Conservation (phyloP, 1,284 basidiomycete genomes). For the Ustilago curta region DNA sequence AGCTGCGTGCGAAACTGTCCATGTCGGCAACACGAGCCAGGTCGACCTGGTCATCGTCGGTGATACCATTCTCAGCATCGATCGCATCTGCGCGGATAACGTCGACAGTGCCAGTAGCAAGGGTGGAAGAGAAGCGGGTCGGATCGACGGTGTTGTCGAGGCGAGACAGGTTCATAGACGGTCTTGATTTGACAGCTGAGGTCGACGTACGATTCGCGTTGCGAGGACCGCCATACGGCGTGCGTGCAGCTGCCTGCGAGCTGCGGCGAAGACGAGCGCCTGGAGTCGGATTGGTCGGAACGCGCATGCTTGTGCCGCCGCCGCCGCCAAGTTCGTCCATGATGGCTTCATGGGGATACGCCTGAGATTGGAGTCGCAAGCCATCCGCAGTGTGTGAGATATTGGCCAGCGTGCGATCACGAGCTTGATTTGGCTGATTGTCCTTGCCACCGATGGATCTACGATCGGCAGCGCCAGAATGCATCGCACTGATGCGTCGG, state of each 20-base stretch:
- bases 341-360: conserved; percentile 37
- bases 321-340: conserved; percentile 39
- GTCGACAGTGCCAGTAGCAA: conserved; percentile 16
- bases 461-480: conserved; percentile 33
- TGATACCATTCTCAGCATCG: conserved; percentile 19
- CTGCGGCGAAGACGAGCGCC: conserved; percentile 39
- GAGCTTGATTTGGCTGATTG: conserved; percentile 22
- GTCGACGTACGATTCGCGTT: conserved; percentile 29
- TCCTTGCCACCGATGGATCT: conserved; percentile 36
- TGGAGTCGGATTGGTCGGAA: conserved; percentile 21
- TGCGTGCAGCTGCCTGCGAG: conserved; percentile 43
- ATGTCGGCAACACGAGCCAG: conserved; percentile 44
- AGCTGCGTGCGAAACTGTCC: conserved; percentile 54
- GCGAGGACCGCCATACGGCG: conserved; percentile 45
- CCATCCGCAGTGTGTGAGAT: conserved; percentile 52
- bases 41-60: conserved; percentile 20
- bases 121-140: conserved; percentile 15
- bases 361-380: conserved; percentile 41
- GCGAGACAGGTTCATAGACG: conserved; percentile 43
- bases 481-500: conserved; percentile 51
- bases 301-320: conserved; percentile 31
- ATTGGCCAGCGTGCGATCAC: conserved; percentile 47
- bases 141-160: conserved; percentile 32
- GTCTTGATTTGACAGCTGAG: conserved; percentile 26
- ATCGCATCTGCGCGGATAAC: conserved; percentile 19